A percentile compares a stretch with the other conserved stretches of the same genome.
Conservation (phyloP, 129 eudicot genomes). For the Saussurea involucrata region DNA sequence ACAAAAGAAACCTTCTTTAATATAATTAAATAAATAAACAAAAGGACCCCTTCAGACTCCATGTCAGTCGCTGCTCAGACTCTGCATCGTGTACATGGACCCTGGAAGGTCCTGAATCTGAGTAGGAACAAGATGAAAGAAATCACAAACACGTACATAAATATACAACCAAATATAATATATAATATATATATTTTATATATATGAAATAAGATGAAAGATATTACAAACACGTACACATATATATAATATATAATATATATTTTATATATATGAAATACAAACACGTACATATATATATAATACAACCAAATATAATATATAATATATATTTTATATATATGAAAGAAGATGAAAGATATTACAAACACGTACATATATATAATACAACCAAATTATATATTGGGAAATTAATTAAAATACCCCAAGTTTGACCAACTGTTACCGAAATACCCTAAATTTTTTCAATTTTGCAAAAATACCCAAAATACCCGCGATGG, state of each 20-base stretch:
- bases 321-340: neutral
- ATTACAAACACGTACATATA: too few species aligned
- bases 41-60: constrained; percentile 32
- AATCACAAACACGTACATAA: constrained; percentile 5
- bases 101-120: constrained; percentile 24
- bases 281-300: too few species aligned
- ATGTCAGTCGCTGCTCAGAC: constrained; percentile 66
- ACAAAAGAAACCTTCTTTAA: neutral
- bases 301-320: too few species aligned
- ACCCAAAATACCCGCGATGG: too few species aligned
- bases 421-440: too few species aligned
- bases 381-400: neutral
- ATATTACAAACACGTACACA: neutral
- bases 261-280: too few species aligned
- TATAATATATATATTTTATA: neutral
- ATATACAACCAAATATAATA: neutral
- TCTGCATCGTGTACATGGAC: constrained; percentile 28
- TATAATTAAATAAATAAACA: neutral
- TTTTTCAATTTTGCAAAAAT: too few species aligned
- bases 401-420: too few species aligned
- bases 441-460: too few species aligned
- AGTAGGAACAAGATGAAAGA: constrained; percentile 13
- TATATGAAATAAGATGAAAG: neutral
- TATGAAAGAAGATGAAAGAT: neutral
- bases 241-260: too few species aligned